Evolutionary conservation across 345 rosid species (phyloP), one percentile per base, ranked within the genome.

Genomic region (Lumnitzera racemosa): DNA sequence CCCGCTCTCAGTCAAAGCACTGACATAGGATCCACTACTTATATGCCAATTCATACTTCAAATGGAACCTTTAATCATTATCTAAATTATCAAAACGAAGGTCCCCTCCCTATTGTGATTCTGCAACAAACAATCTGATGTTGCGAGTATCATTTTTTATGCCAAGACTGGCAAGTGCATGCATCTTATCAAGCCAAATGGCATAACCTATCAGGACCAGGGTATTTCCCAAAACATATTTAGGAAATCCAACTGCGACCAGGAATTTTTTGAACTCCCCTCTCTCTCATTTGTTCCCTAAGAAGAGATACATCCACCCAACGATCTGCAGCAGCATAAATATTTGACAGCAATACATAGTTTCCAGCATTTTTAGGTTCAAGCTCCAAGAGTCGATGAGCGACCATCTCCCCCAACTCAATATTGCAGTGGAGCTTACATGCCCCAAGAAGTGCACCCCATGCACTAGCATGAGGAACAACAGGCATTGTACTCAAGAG

Each of bases 381-480:
- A 72, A 82, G 70, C 74, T 82, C 75, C 57, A 84, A 75, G 53
- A 84, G 79, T 4, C 60, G 59, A 23, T 64, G 66, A 12, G 85
- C 85, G 49, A 79, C 87, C 64, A 65, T 49, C 73, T 79, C 75
- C 47, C 84, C 90, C 17, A 90, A 69, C 70, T 82, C 85, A 66
- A 68, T 64, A 55, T 82, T 70, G 41, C 77, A 71, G 65, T 82
- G 72, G 16, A 79, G 62, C 64, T 75, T 74, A 70, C 95, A 84
- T 49, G 82, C 87, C 60, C 83, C 83, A 29, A 87, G 80, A 71
- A 84, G 77, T 11, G 95, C 83, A 53, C 88, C 87, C 90, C 90
- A 87, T 5, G 84, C 86, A 70, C 88, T 56, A 20, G 81, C 78
- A 68, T 75, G 57, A 63, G 87, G 76, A 59, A 80, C 81, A 69